A percentile compares a stretch with the other conserved stretches of the same genome.
These are phyloP conservation scores for Podaxis sp. DNA, from an alignment of 768 basidiomycete species.

Conservation along the genomic window DNA sequence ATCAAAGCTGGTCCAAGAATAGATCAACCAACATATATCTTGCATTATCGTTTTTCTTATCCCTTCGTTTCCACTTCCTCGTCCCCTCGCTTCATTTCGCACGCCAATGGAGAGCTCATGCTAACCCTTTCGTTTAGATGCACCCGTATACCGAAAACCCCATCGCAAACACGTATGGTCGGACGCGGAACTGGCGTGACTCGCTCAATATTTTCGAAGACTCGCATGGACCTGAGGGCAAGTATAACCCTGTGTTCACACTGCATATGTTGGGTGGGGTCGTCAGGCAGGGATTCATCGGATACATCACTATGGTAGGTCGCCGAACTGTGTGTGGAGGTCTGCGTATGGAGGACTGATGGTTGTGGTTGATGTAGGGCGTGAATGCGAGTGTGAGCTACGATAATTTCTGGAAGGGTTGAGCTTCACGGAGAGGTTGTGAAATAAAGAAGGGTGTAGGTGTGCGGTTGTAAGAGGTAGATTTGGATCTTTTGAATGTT, in stretches of 20 bases:
- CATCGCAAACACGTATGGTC: conserved; percentile 42
- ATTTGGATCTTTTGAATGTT: background rate
- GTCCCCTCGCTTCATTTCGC: background rate
- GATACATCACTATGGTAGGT: conserved; percentile 56
- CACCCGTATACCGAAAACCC: conserved; percentile 51
- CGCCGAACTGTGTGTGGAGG: background rate
- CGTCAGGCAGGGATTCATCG: conserved; percentile 46
- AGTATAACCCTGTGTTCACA: conserved; percentile 53
- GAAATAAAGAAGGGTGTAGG: background rate
- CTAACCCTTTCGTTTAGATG: conserved; percentile 32
- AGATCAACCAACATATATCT: background rate
- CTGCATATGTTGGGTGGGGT: conserved; percentile 50
- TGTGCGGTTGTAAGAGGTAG: background rate
- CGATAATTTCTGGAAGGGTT: conserved; percentile 36
- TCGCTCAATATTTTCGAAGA: conserved; percentile 55
- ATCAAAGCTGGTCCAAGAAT: background rate
- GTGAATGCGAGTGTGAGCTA: conserved; percentile 38
- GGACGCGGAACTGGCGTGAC: conserved; percentile 52
- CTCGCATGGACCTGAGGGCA: conserved; percentile 43
- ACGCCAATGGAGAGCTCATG: background rate
- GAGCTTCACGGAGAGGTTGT: conserved; percentile 21
- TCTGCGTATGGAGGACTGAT: background rate
- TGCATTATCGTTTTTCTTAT: background rate
- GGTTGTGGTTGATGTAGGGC: conserved; percentile 24
- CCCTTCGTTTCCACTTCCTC: background rate